Conservation (phyloP, 1,139 yeast species). For the Kluyveromyces sp. region DNA sequence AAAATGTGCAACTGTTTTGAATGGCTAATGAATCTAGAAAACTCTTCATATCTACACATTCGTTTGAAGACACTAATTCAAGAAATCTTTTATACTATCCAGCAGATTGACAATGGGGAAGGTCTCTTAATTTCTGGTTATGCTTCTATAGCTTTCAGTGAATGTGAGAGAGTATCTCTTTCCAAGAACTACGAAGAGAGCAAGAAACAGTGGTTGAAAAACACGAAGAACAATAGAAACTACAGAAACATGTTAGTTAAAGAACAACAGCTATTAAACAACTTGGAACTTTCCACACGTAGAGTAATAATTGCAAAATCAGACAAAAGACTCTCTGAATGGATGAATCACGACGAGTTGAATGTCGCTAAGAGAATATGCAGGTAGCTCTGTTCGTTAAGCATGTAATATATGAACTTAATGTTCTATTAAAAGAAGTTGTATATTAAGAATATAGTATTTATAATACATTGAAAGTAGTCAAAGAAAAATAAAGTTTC, state of each 20-base stretch:
- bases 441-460: too few species aligned
- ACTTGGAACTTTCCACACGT: constrained; percentile 41
- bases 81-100: constrained; percentile 42
- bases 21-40: constrained; percentile 51
- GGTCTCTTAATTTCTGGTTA: constrained; percentile 55
- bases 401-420: not conserved
- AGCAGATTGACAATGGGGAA: constrained; percentile 53
- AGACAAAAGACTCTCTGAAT: constrained; percentile 50
- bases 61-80: constrained; percentile 37
- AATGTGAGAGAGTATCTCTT: constrained; percentile 31
- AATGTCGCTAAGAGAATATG: constrained; percentile 39
- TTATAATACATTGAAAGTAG: not conserved
- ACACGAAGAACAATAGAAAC: constrained; percentile 16
- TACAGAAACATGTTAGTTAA: constrained; percentile 25
- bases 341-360: constrained; percentile 49
- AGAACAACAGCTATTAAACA: constrained; percentile 37
- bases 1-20: constrained; percentile 53
- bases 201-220: constrained; percentile 13
- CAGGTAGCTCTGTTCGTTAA: not conserved
- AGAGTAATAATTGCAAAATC: constrained; percentile 36
- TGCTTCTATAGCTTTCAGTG: constrained; percentile 48
- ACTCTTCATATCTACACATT: constrained; percentile 41
- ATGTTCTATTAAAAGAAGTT: too few species aligned
- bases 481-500: not conserved
- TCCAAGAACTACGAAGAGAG: constrained; percentile 15